These are phyloP conservation scores for Daldinia bambusicola DNA, from an alignment of 495 filamentous ascomycete genomes.

Conservation along the genomic window DNA sequence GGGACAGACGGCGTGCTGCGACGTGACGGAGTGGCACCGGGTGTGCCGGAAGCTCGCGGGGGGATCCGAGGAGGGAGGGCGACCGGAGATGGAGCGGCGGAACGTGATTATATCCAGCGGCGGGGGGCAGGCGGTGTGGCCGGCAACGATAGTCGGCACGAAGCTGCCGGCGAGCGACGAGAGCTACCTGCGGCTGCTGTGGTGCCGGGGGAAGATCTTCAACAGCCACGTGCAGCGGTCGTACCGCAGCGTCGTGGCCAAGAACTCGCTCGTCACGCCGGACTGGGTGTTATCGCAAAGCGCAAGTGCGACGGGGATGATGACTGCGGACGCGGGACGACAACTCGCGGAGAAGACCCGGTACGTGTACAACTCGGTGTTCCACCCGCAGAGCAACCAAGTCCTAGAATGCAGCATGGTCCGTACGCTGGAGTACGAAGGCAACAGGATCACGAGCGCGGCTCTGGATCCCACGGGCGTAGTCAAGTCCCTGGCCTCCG, in stretches of 20 bases:
- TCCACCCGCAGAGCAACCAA: neutral
- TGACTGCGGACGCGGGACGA: neutral
- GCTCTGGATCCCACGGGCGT: constrained; percentile 5
- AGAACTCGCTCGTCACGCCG: constrained; percentile 1
- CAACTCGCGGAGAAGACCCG: neutral
- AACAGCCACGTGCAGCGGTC: neutral
- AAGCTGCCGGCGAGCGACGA: constrained; percentile 6
- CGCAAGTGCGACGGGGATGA: neutral
- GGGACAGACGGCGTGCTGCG: constrained; percentile 12
- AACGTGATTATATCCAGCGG: constrained; percentile 9
- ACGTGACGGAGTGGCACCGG: constrained; percentile 30
- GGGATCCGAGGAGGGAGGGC: neutral
- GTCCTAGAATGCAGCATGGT: constrained; percentile 5
- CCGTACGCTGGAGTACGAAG: neutral
- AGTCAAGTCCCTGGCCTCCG: constrained; percentile 8
- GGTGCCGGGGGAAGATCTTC: constrained; percentile 17
- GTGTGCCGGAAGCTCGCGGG: constrained; percentile 24
- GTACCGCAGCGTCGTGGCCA: constrained; percentile 2
- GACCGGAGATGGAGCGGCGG: neutral
- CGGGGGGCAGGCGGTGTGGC: constrained; percentile 17
- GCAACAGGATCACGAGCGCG: neutral
- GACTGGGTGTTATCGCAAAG: neutral
- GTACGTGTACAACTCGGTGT: neutral
- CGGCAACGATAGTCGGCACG: neutral
- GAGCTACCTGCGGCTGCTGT: constrained; percentile 24